Conservation (phyloP, 2,329 filamentous ascomycete genomes). For the Kalmusia sp. region DNA sequence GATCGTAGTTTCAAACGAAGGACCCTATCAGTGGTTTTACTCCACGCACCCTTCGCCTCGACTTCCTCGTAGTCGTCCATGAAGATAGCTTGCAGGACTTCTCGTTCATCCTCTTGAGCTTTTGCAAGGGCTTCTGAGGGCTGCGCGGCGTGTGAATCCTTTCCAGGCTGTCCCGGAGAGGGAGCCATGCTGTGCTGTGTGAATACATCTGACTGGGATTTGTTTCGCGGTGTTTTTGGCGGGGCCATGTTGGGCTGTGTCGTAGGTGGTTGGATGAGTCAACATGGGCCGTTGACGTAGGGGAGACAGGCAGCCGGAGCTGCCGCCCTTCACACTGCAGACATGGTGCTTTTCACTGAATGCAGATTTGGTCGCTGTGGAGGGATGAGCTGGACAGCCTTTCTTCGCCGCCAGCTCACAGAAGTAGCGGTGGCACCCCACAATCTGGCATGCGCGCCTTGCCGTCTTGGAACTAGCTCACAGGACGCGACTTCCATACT, state of each 20-base stretch:
- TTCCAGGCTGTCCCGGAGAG: slow-evolving; percentile 31
- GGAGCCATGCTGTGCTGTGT: slow-evolving; percentile 34
- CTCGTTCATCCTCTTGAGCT: slow-evolving; percentile 85
- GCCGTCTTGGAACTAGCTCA: slow-evolving; percentile 9
- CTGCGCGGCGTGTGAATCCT: slow-evolving; percentile 38
- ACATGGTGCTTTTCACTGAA: slow-evolving; percentile 33
- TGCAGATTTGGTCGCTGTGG: slow-evolving; percentile 8
- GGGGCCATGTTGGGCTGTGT: slow-evolving; percentile 55
- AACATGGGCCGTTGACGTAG: slow-evolving; percentile 38
- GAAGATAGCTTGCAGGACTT: slow-evolving; percentile 87
- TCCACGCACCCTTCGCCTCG: slow-evolving; percentile 79
- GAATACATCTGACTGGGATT: slow-evolving; percentile 42
- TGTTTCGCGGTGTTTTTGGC: slow-evolving; percentile 53
- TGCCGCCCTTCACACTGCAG: slow-evolving; percentile 53
- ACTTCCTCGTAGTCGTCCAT: slow-evolving; percentile 84
- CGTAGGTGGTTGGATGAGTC: slow-evolving; percentile 41
- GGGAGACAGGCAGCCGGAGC: slow-evolving; percentile 56
- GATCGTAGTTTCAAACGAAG: slow-evolving; percentile 83
- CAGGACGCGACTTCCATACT: slow-evolving; percentile 14
- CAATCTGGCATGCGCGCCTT: slow-evolving; percentile 8
- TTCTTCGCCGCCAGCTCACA: slow-evolving; percentile 14
- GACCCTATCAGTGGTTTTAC: slow-evolving; percentile 79
- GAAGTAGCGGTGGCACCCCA: slow-evolving; percentile 17
- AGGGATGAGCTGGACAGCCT: slow-evolving; percentile 20
- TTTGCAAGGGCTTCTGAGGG: slow-evolving; percentile 74